Base-by-base conservation (phyloP, 768 basidiomycete genomes). In the Hebeloma cylindrosporum region DNA sequence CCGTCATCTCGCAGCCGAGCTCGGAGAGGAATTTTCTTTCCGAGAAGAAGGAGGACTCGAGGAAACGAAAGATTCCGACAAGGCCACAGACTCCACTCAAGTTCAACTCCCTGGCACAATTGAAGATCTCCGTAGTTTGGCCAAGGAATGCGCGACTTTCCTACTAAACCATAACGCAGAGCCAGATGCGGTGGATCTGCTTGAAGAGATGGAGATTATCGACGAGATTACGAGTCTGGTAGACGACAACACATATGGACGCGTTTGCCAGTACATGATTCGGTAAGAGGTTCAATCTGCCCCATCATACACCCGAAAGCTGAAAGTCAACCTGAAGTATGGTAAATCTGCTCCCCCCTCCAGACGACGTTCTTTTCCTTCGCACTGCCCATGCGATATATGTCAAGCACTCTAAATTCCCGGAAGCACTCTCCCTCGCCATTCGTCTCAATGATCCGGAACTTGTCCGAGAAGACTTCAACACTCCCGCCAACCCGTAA, bases 261-360 rank as follows among this genome's bases (percentile, higher is more conserved):
- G 96, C 39, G 94, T 99, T 4, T 95, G 93, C 56, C 82, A 88
- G 38, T 99, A 99, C 63, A 97, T 98, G 91, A 83, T 95, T 61
- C 80, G 87, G 88, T 90, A 54, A 54, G 82, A 38, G 29, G 25
- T 7, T 34, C n/a, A n/a, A n/a, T 18, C 33, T 17, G 30, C 5
- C 1, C 20, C 22, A 20, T 34, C 25, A 4, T 40, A 17, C 28
- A 9, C 43, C 13, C 26, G 36, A 17, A 16, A 38, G 14, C 40
- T 47, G 17, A 49, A 51, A n/a, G 40, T 33, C 40, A 7, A 37
- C 27, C 41, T 29, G 11, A 50, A 83, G 90, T 61, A 95, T 93
- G 54, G 89, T 97, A 4, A 86, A 83, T 58, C 78, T 97, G 34
- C 78, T 99, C 4, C 86, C 89, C 0, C 90, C 93, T 32, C 93